Conservation (phyloP, 768 basidiomycete genomes). For the Auriculariales sp. region DNA sequence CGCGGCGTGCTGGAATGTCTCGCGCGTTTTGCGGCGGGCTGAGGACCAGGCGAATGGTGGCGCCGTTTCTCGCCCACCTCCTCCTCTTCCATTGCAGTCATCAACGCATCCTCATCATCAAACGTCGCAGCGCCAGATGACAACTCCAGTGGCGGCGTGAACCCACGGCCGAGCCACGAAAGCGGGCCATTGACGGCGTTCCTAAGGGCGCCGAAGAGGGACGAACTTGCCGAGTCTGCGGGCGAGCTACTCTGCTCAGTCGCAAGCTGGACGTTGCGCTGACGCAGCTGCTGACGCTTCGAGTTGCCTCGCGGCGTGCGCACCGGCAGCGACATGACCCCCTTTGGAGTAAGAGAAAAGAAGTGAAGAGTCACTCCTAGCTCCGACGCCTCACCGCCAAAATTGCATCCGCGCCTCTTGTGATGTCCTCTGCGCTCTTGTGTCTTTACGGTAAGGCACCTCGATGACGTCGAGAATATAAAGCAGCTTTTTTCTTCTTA, state of each 20-base stretch:
- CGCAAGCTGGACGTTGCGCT: background rate
- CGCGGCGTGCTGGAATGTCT: background rate
- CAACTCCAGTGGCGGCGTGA: too few relatives aligned
- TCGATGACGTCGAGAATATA: too few relatives aligned
- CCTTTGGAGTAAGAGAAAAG: too few relatives aligned
- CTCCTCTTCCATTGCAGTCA: background rate
- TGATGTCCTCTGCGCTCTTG: too few relatives aligned
- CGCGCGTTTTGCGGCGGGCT: background rate
- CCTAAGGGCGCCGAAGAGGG: background rate
- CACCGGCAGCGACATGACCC: conserved; percentile 1
- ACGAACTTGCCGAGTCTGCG: background rate
- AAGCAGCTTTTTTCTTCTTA: too few relatives aligned
- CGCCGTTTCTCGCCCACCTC: background rate
- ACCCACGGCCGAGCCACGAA: background rate
- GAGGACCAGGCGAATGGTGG: background rate
- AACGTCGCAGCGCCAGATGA: too few relatives aligned
- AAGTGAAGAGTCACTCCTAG: too few relatives aligned
- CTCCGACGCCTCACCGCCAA: too few relatives aligned
- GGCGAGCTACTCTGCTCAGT: background rate
- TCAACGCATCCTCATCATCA: too few relatives aligned
- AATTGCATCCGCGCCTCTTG: too few relatives aligned
- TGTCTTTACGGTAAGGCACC: too few relatives aligned
- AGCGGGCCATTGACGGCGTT: background rate
- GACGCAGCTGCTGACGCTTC: background rate
- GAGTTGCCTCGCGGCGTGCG: background rate